Evolutionary conservation across 164 flowering plant species (phyloP).

Genomic region (Stephania japonica): DNA sequence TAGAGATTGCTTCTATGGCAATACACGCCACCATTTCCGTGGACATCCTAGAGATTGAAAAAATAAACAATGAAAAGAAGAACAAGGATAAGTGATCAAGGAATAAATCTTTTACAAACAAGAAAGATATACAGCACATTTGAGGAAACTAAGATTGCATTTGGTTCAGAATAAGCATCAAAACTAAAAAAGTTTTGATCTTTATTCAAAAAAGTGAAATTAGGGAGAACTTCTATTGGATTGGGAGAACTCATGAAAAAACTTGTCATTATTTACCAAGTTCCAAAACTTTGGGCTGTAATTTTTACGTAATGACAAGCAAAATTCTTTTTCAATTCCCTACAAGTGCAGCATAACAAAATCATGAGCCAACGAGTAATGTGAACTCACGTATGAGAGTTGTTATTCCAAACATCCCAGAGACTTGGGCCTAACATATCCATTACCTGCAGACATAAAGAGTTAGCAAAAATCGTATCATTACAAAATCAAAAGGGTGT

Average conservation of each 20-base stretch:
- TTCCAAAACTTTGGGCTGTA: no score
- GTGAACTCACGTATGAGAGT: conserved; percentile 55
- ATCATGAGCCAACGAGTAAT: neutral
- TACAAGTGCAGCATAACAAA: neutral
- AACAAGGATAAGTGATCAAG: neutral
- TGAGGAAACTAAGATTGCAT: neutral
- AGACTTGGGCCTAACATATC: conserved; percentile 96
- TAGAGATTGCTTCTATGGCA: conserved; percentile 85
- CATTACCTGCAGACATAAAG: conserved; percentile 61
- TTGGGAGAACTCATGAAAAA: no score
- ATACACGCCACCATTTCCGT: conserved; percentile 55
- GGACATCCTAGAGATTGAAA: conserved; percentile 38
- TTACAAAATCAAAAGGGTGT: neutral
- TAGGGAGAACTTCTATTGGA: no score
- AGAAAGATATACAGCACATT: neutral
- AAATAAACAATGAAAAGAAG: neutral
- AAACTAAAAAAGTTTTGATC: no score
- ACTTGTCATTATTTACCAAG: no score
- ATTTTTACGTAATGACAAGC: no score
- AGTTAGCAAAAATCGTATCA: neutral
- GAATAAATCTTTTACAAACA: neutral
- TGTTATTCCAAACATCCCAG: conserved; percentile 96
- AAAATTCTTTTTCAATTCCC: no score
- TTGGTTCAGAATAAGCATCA: no score
- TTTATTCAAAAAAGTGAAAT: no score